Base-by-base conservation (phyloP, 768 basidiomycete species). In the Podaxis sp. region DNA sequence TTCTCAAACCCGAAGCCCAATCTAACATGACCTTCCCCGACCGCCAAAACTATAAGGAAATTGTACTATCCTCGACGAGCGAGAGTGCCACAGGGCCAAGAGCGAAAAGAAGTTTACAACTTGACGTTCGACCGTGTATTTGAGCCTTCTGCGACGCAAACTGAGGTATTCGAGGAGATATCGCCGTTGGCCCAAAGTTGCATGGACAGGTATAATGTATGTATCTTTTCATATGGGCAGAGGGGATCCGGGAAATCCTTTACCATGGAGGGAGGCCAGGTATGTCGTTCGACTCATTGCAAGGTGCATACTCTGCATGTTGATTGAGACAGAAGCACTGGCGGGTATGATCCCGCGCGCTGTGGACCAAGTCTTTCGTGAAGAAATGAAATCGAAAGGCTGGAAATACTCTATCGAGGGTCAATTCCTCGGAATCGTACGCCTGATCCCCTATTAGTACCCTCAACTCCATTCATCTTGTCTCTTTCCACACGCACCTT, bases 171-270 rank as follows among this genome's bases (percentile, higher is more conserved):
- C 61, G 93, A 94, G 66, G 95, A 97, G 69, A 92, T 96, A 50
- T 91, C 90, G 0, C 87, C 90, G 72, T 79, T 97, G n/a, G 89
- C 91, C 6, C 93, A 96, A 73, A 93, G 90, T 69, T 93, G 93
- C 61, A 84, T 86, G 0, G 95, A 97, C 65, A 95, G 95, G 0
- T 95, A 94, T 75, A 95, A 97, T 63, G 93, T 95, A 10, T 96
- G 94, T 70, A 93, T 96, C 42, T 97, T 97, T 65, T 95, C 95
- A 0, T 96, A 97, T 70, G 95, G 95, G 14, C 95, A 96, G 73
- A 97, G 95, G 16, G 95, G 95, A 27, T 89, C 86, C 54, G 90
- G 89, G 4, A n/a, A 90, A 69, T 93, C 90, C 1, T 95, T 88
- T 70, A 97, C 95, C 0, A 97, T 97, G 95, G 94, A 96, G 70